Evolutionary conservation across 169 alveolate species (phyloP).

Genomic region (Fabrea salina): DNA sequence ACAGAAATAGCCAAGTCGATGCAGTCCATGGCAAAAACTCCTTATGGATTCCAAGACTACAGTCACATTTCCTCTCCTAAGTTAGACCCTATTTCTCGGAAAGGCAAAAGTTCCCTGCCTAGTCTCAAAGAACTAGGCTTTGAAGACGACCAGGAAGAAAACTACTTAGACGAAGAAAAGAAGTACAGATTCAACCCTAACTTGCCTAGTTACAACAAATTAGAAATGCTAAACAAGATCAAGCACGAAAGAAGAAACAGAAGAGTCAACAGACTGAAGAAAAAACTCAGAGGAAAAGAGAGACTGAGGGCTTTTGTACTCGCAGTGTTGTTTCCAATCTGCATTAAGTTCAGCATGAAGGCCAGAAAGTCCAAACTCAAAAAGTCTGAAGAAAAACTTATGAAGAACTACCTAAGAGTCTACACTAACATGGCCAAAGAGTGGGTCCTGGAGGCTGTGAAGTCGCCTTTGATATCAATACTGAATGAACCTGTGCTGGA

Average conservation of each 20-base stretch:
- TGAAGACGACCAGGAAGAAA: not conserved
- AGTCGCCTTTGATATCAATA: not conserved
- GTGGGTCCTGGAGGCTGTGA: not conserved
- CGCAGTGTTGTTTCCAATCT: slow-evolving; percentile 18
- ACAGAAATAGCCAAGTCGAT: not conserved
- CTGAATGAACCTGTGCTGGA: slow-evolving; percentile 19
- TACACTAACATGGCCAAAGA: not conserved
- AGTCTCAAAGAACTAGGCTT: not conserved
- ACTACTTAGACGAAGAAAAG: not conserved
- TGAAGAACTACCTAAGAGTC: not conserved
- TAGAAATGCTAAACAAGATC: not conserved
- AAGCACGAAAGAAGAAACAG: not conserved
- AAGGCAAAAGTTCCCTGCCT: not conserved
- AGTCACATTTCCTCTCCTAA: not conserved
- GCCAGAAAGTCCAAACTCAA: not conserved
- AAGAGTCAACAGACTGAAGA: too few relatives aligned
- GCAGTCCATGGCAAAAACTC: not conserved
- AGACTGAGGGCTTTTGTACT: not conserved
- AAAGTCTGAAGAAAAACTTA: not conserved
- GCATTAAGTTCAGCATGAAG: not conserved
- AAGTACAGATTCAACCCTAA: not conserved
- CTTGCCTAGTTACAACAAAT: not conserved
- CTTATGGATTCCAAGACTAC: not conserved
- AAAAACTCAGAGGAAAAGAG: slow-evolving; percentile 1
- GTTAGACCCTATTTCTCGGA: not conserved